Conservation (phyloP, 75 land plant genomes). For the Pseudotsuga menziesii region DNA sequence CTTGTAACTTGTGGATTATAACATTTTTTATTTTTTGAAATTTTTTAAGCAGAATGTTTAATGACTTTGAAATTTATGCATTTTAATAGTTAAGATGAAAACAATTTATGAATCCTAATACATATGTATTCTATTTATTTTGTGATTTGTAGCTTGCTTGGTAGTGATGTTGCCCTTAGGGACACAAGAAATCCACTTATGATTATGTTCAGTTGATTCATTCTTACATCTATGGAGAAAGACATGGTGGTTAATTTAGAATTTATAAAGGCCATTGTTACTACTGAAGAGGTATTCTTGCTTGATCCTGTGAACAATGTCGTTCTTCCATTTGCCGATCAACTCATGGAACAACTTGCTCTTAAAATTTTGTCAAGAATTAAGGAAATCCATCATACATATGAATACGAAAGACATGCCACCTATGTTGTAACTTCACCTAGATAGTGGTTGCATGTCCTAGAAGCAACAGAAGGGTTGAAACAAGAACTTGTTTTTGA, state of each 20-base stretch:
- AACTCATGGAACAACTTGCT: constrained; percentile 61
- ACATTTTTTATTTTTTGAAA: not conserved
- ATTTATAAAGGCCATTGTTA: constrained; percentile 87
- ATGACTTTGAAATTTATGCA: no score
- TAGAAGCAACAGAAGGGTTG: constrained; percentile 36
- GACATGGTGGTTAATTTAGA: constrained; percentile 97
- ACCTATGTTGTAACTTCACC: constrained; percentile 12
- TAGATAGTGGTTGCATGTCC: constrained; percentile 23
- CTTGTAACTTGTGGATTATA: constrained; percentile 1
- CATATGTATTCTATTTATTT: not conserved
- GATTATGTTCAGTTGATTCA: constrained; percentile 3
- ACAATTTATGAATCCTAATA: not conserved
- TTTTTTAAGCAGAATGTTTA: not conserved
- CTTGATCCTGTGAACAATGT: constrained; percentile 72
- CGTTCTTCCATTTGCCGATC: constrained; percentile 80
- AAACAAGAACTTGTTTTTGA: constrained; percentile 85
- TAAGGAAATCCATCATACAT: constrained; percentile 12
- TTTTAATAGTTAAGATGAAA: not conserved
- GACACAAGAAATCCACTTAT: not conserved
- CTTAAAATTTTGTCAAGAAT: constrained; percentile 17
- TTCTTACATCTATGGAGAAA: constrained; percentile 75
- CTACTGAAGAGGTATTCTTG: constrained; percentile 86
- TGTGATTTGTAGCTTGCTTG: not conserved
- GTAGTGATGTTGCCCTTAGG: not conserved
- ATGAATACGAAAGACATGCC: constrained; percentile 22